phyloP scores from a whole-genome alignment of 345 rosid genomes.

The Cochlearia excelsa region DNA sequence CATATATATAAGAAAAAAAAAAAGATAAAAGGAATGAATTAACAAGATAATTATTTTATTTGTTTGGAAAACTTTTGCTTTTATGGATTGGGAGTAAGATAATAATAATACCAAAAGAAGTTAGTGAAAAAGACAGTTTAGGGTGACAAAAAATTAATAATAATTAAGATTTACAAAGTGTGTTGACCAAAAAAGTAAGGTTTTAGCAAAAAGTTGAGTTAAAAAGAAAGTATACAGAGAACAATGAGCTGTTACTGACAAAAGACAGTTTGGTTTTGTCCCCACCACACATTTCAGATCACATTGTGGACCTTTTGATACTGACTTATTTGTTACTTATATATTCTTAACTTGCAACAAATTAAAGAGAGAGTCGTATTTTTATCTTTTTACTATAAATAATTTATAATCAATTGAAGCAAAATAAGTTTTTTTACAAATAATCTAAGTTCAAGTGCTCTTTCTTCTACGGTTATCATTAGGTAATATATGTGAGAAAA shows the following conservation, averaged over 20 bases:
- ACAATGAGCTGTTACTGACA: constrained; percentile 42
- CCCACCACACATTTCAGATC: constrained; percentile 32
- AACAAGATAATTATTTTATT: neutral
- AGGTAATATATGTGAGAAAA: too few species aligned
- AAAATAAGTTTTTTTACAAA: too few species aligned
- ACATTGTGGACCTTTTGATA: constrained; percentile 19
- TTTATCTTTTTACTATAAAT: too few species aligned
- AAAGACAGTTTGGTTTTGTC: constrained; percentile 33
- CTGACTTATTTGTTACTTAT: neutral
- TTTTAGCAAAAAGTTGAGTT: neutral
- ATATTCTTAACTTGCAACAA: too few species aligned
- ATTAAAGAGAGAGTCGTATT: too few species aligned
- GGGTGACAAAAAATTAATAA: neutral
- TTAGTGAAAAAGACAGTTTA: constrained; percentile 32
- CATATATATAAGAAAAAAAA: neutral
- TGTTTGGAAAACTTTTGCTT: constrained; percentile 16
- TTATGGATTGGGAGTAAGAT: constrained; percentile 12
- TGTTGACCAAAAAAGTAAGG: too few species aligned
- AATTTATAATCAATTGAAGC: too few species aligned
- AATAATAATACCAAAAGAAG: constrained; percentile 19
- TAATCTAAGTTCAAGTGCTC: too few species aligned
- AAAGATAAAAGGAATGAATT: too few species aligned
- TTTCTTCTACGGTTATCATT: too few species aligned
- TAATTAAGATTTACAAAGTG: constrained; percentile 6
- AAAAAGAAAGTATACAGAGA: constrained; percentile 34